Percentiles rank a stretch among this genome's conserved stretches.
Conservation (phyloP, 768 basidiomycete genomes). For the Amyloporia xantha region DNA sequence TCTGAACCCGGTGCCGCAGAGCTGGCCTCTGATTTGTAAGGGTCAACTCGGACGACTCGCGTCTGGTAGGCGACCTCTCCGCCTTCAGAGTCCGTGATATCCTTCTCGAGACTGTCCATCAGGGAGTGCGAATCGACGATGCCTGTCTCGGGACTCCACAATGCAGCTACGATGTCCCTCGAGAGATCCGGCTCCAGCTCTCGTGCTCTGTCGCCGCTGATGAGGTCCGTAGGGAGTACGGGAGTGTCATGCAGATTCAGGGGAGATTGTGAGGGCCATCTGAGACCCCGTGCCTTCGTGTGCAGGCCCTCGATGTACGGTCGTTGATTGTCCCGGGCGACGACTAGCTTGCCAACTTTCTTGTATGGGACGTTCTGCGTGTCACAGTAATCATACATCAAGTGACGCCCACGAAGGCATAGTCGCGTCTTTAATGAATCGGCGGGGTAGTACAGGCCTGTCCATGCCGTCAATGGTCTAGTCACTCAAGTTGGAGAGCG, state of each 20-base stretch:
- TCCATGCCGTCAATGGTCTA: background rate
- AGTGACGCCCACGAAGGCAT: slow-evolving; percentile 78
- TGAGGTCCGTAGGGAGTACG: slow-evolving; percentile 57
- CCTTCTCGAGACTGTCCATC: slow-evolving; percentile 78
- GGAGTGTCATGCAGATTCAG: slow-evolving; percentile 20
- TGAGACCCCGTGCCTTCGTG: slow-evolving; percentile 48
- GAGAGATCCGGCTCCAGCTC: slow-evolving; percentile 83
- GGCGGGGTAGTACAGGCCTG: slow-evolving; percentile 80
- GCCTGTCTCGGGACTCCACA: slow-evolving; percentile 84
- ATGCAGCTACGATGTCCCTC: slow-evolving; percentile 55
- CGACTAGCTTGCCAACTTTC: slow-evolving; percentile 85
- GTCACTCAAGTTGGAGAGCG: background rate
- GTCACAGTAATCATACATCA: slow-evolving; percentile 76
- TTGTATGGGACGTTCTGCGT: slow-evolving; percentile 54
- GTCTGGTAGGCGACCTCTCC: slow-evolving; percentile 75
- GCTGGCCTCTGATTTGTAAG: slow-evolving; percentile 30
- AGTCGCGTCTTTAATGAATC: slow-evolving; percentile 79
- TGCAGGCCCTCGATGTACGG: slow-evolving; percentile 67
- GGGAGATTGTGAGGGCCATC: slow-evolving; percentile 41
- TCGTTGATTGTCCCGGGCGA: slow-evolving; percentile 63
- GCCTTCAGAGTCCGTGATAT: slow-evolving; percentile 63
- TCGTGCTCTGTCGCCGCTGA: slow-evolving; percentile 61
- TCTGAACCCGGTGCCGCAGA: slow-evolving; percentile 22
- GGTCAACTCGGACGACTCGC: slow-evolving; percentile 81
- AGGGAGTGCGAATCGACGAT: slow-evolving; percentile 84